Evolutionary conservation across 75 land plant genomes (phyloP).

Genomic region (Sequoia sempervirens): DNA sequence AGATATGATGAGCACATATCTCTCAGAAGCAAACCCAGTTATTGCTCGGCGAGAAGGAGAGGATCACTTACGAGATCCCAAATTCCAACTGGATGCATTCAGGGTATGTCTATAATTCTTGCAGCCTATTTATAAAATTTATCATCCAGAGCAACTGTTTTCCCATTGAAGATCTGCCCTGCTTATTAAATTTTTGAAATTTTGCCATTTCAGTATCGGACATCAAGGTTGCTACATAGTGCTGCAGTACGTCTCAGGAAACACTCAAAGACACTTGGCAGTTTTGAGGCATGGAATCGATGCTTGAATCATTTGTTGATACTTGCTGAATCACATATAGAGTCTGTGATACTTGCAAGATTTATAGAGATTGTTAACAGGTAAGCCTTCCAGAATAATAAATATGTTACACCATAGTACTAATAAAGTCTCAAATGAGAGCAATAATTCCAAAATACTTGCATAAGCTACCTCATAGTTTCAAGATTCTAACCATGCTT

Average conservation of each 20-base stretch:
- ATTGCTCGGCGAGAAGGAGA: constrained; percentile 82
- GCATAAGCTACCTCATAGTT: background rate
- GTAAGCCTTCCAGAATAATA: constrained; percentile 20
- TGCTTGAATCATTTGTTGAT: constrained; percentile 91
- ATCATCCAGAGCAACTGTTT: background rate
- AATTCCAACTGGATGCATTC: constrained; percentile 92
- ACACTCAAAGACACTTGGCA: constrained; percentile 84
- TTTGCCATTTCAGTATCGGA: constrained; percentile 70
- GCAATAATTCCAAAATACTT: background rate
- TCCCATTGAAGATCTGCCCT: background rate
- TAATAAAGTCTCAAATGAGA: background rate
- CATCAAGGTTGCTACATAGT: constrained; percentile 88
- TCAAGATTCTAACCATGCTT: background rate
- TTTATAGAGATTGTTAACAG: constrained; percentile 80
- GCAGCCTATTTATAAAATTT: background rate
- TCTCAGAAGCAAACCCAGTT: constrained; percentile 94
- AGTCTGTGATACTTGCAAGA: constrained; percentile 84
- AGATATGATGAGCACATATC: constrained; percentile 84
- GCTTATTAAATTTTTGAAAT: background rate
- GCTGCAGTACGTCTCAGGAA: constrained; percentile 76
- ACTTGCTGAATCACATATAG: constrained; percentile 97
- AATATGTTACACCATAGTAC: background rate
- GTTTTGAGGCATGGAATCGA: constrained; percentile 96
- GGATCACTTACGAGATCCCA: constrained; percentile 83
- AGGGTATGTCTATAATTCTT: constrained; percentile 37